Evolutionary conservation across 306 rosid species (phyloP).

Genomic region (Quercus mongolica): DNA sequence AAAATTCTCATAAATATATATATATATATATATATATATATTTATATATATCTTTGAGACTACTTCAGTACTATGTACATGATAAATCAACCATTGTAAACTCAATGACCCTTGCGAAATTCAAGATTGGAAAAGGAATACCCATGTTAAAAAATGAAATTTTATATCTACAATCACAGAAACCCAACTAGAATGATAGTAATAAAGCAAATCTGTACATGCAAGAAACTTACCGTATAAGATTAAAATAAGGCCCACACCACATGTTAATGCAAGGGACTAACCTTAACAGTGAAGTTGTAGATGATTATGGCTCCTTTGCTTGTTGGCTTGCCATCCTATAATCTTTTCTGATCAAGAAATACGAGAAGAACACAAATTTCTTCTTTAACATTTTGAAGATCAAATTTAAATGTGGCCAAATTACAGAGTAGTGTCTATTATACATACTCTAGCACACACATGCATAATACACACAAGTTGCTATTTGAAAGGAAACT

Average conservation of each 20-base stretch:
- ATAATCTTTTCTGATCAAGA: not conserved
- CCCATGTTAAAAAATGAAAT: not conserved
- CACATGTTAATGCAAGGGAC: not conserved
- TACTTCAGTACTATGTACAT: not conserved
- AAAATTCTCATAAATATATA: not conserved
- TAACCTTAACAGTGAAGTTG: slow-evolving; percentile 49
- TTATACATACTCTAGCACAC: too few species aligned
- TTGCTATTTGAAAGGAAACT: too few species aligned
- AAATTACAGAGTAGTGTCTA: too few species aligned
- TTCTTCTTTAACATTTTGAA: too few species aligned
- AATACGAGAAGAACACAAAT: not conserved
- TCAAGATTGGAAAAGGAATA: not conserved
- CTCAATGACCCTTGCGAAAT: not conserved
- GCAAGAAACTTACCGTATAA: not conserved
- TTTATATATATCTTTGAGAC: too few species aligned
- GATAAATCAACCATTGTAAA: not conserved
- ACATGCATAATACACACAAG: too few species aligned
- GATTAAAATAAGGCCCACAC: not conserved
- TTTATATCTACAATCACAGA: not conserved
- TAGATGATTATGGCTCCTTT: slow-evolving; percentile 33
- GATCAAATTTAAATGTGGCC: too few species aligned
- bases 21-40: too few species aligned
- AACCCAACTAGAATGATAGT: not conserved
- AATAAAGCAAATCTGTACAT: not conserved
- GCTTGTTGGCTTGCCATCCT: slow-evolving; percentile 34